Conservation (phyloP, 495 filamentous ascomycete species). For the Cercophora sp. region DNA sequence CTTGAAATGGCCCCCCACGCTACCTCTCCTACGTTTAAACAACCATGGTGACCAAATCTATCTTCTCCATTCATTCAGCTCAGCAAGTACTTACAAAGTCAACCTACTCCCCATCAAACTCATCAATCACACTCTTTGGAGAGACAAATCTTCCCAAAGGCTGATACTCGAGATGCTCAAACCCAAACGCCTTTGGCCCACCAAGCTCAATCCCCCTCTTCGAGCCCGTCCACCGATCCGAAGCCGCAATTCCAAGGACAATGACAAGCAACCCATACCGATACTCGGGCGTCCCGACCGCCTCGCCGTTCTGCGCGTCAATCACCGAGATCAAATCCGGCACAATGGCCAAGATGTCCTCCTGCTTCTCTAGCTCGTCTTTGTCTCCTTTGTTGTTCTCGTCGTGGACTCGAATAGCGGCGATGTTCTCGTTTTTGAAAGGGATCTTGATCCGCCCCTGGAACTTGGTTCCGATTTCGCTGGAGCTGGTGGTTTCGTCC, state of each 20-base stretch:
- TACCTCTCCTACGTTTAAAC: too few relatives aligned
- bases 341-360: slow-evolving; percentile 52
- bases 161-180: slow-evolving; percentile 46
- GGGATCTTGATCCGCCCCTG: slow-evolving; percentile 50
- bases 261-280: slow-evolving; percentile 55
- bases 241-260: slow-evolving; percentile 54
- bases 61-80: too few relatives aligned
- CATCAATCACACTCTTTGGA: slow-evolving; percentile 51
- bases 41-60: too few relatives aligned
- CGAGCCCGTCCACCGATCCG: slow-evolving; percentile 53
- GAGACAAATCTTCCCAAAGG: slow-evolving; percentile 46
- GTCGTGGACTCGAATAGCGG: slow-evolving; percentile 38
- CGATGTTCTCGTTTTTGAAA: slow-evolving; percentile 65
- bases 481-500: slow-evolving; percentile 16
- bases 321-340: slow-evolving; percentile 60
- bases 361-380: slow-evolving; percentile 27
- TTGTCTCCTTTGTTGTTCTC: not conserved
- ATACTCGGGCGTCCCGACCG: slow-evolving; percentile 59
- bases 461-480: slow-evolving; percentile 15
- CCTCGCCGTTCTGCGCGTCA: slow-evolving; percentile 56
- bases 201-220: slow-evolving; percentile 47
- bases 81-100: too few relatives aligned
- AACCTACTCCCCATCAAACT: slow-evolving; percentile 36
- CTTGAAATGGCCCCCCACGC: too few relatives aligned
- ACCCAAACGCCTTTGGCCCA: slow-evolving; percentile 49